A percentile compares a stretch with the other conserved stretches of the same genome.
Evolutionary conservation across 2,329 filamentous ascomycete species (phyloP).

Genomic region (Diaporthe vexans): DNA sequence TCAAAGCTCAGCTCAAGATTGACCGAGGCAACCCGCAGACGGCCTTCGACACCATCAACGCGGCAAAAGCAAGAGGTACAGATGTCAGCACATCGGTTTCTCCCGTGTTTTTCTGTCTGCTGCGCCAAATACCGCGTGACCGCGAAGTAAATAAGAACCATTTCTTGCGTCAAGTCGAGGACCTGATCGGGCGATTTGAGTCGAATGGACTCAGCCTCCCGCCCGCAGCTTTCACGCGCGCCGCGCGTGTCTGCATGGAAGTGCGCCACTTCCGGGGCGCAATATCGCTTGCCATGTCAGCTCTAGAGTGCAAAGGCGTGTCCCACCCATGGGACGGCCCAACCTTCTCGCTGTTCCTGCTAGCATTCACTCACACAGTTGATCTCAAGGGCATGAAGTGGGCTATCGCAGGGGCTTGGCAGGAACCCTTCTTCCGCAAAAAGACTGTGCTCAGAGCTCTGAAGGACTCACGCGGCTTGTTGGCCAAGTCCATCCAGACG

Average conservation of each 20-base stretch:
- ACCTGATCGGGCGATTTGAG: constrained; percentile 45
- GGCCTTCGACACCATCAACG: constrained; percentile 57
- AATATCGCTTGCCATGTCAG: constrained; percentile 47
- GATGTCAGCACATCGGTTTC: constrained; percentile 58
- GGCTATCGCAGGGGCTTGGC: constrained; percentile 43
- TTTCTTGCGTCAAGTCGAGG: constrained; percentile 43
- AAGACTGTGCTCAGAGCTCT: constrained; percentile 42
- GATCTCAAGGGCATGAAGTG: constrained; percentile 47
- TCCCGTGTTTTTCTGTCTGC: constrained; percentile 55
- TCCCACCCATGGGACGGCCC: constrained; percentile 47
- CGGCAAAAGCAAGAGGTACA: constrained; percentile 55
- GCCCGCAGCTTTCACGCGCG: constrained; percentile 48
- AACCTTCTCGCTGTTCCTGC: constrained; percentile 51
- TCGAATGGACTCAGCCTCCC: constrained; percentile 44
- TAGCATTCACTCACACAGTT: constrained; percentile 46
- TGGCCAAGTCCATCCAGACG: constrained; percentile 35
- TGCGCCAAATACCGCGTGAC: constrained; percentile 51
- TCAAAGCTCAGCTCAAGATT: constrained; percentile 57
- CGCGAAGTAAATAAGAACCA: constrained; percentile 42
- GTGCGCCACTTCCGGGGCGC: constrained; percentile 49
- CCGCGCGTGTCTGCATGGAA: constrained; percentile 48
- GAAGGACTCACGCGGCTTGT: constrained; percentile 44
- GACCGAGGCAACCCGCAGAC: constrained; percentile 46
- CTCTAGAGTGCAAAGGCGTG: constrained; percentile 44
- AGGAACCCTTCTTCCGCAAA: constrained; percentile 44